A percentile compares a stretch with the other conserved stretches of the same genome.
These are phyloP conservation scores for Neofusicoccum parvum DNA, from an alignment of 2,329 filamentous ascomycete species.

Conservation along the genomic window DNA sequence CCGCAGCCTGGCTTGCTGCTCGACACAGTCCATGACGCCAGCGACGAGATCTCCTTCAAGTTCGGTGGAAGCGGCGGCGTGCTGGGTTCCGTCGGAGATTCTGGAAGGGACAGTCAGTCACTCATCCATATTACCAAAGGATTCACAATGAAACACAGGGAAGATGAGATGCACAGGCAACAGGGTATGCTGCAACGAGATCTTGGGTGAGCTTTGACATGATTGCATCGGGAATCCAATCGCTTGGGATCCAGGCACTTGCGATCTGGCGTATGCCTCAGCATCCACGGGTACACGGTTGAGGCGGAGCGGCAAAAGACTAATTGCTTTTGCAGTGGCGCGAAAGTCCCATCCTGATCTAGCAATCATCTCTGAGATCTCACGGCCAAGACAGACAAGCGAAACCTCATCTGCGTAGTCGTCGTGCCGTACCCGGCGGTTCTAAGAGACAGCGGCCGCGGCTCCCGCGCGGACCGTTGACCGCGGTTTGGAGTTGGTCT, in stretches of 20 bases:
- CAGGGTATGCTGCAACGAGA: conserved; percentile 9
- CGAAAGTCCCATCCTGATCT: not conserved
- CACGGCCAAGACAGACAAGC: not conserved
- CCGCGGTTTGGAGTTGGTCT: not conserved
- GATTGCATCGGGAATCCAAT: not conserved
- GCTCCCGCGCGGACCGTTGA: not conserved
- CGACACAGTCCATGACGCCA: conserved; percentile 81
- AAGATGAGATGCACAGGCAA: not conserved
- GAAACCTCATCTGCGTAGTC: not conserved
- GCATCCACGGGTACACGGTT: not conserved
- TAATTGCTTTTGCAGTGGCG: not conserved
- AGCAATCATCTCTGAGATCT: not conserved
- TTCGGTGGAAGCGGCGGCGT: conserved; percentile 27
- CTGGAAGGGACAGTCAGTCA: not conserved
- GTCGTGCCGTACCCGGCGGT: not conserved
- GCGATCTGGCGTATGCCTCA: not conserved
- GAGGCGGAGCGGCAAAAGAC: not conserved
- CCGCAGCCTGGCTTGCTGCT: conserved; percentile 80
- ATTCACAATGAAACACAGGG: conserved; percentile 2
- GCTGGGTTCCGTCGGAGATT: conserved; percentile 9
- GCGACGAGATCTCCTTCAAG: conserved; percentile 81
- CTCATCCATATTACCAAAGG: not conserved
- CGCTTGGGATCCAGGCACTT: not conserved
- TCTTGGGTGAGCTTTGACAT: conserved; percentile 12
- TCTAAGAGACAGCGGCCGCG: not conserved